Percentiles rank a stretch among this genome's conserved stretches.
Conservation (phyloP, 148 eudicot genomes). For the Amaranthus palmeri region DNA sequence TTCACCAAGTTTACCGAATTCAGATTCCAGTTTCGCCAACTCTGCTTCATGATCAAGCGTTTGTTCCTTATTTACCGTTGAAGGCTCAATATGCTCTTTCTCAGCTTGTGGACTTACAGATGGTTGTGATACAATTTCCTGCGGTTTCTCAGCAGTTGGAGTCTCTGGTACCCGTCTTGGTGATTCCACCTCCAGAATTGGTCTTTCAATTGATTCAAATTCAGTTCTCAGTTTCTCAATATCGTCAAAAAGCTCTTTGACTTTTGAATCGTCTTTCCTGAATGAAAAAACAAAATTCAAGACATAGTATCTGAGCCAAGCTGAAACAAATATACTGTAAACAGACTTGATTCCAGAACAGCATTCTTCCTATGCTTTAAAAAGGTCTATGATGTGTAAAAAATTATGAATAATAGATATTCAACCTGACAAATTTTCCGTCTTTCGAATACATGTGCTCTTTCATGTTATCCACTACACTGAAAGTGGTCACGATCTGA, state of each 20-base stretch:
- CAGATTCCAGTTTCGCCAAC: constrained; percentile 74
- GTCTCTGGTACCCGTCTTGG: constrained; percentile 40
- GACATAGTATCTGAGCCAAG: no score
- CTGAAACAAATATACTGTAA: no score
- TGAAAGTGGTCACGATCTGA: no score
- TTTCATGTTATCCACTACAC: no score
- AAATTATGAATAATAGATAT: no score
- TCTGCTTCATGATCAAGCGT: constrained; percentile 75
- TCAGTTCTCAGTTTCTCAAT: constrained; percentile 67
- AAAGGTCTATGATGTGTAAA: no score
- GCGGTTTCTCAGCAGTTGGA: constrained; percentile 35
- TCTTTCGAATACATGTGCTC: no score
- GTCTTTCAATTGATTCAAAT: constrained; percentile 80
- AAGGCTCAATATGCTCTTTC: constrained; percentile 30
- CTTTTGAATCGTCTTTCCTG: constrained; percentile 71
- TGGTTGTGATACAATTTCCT: constrained; percentile 30
- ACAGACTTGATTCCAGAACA: no score
- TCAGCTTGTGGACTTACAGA: constrained; percentile 22
- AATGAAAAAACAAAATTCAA: no score
- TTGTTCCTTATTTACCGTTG: constrained; percentile 35
- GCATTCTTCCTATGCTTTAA: no score
- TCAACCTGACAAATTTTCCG: no score
- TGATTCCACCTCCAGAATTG: constrained; percentile 40
- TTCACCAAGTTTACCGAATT: constrained; percentile 52
- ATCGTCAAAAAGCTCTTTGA: constrained; percentile 54